Conservation (phyloP, 805 yeast species). For the Priceomyces castillae region DNA sequence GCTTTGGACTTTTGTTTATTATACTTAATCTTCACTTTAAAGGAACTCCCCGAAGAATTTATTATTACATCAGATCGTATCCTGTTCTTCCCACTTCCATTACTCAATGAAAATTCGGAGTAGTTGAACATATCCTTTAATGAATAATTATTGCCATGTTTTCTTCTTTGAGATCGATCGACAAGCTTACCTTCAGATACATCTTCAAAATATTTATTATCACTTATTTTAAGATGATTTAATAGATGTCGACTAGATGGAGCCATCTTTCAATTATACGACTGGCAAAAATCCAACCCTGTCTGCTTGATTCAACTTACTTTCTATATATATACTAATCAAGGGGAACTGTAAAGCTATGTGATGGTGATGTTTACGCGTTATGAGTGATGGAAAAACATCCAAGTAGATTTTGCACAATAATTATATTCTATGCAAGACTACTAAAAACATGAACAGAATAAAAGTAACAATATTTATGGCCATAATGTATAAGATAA, state of each 20-base stretch:
- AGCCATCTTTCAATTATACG: slow-evolving; percentile 13
- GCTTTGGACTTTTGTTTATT: background rate
- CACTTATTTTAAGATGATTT: slow-evolving; percentile 28
- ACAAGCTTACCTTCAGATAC: slow-evolving; percentile 17
- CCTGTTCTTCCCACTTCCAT: background rate
- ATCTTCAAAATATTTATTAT: slow-evolving; percentile 26
- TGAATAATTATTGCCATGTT: slow-evolving; percentile 15
- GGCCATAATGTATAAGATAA: no score
- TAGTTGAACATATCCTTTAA: slow-evolving; percentile 12
- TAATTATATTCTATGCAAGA: no score
- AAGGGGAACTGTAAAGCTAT: background rate
- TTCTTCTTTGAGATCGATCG: slow-evolving; percentile 22
- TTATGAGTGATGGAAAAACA: background rate
- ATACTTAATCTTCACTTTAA: slow-evolving; percentile 6
- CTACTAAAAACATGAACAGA: no score
- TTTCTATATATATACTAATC: background rate
- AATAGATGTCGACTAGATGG: slow-evolving; percentile 20
- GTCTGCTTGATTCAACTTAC: background rate
- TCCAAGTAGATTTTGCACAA: no score
- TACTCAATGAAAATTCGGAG: slow-evolving; percentile 9
- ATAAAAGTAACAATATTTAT: no score
- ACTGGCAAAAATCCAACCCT: background rate
- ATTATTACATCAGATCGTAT: slow-evolving; percentile 4
- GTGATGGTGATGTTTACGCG: slow-evolving; percentile 1
- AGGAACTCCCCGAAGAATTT: background rate